These are phyloP conservation scores for Arxiozyma bovina DNA, from an alignment of 1,139 yeast genomes.

Conservation along the genomic window DNA sequence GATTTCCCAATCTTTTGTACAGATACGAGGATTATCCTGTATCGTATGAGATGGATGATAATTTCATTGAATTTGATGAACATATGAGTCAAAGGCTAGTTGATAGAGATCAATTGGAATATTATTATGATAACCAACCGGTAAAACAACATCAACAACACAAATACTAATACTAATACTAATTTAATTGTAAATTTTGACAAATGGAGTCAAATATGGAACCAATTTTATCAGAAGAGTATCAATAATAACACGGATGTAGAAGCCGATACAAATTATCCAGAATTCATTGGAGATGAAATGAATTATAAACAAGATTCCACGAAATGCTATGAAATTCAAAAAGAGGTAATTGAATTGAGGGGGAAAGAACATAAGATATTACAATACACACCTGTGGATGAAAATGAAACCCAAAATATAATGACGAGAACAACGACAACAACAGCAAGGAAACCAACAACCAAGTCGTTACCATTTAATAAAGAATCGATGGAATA, in stretches of 20 bases:
- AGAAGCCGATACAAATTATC: not conserved
- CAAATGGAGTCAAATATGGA: not conserved
- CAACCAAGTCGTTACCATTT: not conserved
- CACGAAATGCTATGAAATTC: not conserved
- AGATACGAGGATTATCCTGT: conserved; percentile 22
- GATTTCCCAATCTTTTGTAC: conserved; percentile 14
- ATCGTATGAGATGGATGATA: conserved; percentile 30
- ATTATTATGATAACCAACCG: not conserved
- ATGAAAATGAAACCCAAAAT: not conserved
- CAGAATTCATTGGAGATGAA: not conserved
- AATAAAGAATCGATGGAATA: not conserved
- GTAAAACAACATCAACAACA: not conserved
- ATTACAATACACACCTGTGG: not conserved
- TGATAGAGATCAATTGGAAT: not conserved
- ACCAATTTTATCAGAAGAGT: not conserved
- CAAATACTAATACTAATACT: conserved; percentile 10
- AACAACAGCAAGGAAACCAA: too few relatives aligned
- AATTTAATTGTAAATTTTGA: conserved; percentile 8
- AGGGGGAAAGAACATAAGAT: not conserved
- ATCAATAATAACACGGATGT: too few relatives aligned
- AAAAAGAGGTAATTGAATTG: not conserved
- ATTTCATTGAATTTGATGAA: conserved; percentile 24
- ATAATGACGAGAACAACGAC: too few relatives aligned
- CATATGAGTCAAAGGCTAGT: conserved; percentile 12
- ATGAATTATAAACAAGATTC: not conserved